A percentile compares a stretch with the other conserved stretches of the same genome.
Evolutionary conservation across 2,329 filamentous ascomycete genomes (phyloP).

Genomic region (Epichloe bromicola): DNA sequence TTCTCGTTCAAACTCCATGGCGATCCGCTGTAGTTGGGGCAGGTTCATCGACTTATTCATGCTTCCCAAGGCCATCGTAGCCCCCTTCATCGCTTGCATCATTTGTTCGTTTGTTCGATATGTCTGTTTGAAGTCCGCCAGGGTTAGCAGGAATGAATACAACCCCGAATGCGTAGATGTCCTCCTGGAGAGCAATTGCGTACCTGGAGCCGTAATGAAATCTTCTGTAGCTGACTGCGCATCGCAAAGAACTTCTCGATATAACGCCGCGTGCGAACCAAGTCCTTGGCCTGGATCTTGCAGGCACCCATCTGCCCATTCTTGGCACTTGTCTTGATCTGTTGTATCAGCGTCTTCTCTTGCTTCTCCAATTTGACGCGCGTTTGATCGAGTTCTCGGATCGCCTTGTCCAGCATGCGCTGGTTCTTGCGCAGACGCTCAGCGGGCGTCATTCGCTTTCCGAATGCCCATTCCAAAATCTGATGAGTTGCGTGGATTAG

Average conservation of each 20-base stretch:
- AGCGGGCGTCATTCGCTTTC: slow-evolving; percentile 96
- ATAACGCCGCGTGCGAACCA: slow-evolving; percentile 85
- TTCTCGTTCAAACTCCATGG: slow-evolving; percentile 97
- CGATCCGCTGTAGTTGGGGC: slow-evolving; percentile 85
- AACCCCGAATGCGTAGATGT: not conserved
- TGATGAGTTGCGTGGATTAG: slow-evolving; percentile 24
- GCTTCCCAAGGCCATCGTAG: slow-evolving; percentile 79
- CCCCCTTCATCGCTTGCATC: slow-evolving; percentile 99
- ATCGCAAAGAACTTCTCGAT: slow-evolving; percentile 98
- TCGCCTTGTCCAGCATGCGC: slow-evolving; percentile 90
- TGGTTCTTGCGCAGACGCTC: slow-evolving; percentile 89
- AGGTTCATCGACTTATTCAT: slow-evolving; percentile 99
- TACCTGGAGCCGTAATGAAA: slow-evolving; percentile 88
- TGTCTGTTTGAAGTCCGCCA: slow-evolving; percentile 42
- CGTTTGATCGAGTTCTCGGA: slow-evolving; percentile 90
- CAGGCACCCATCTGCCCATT: slow-evolving; percentile 97
- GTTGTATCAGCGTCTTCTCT: slow-evolving; percentile 89
- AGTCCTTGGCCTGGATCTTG: slow-evolving; percentile 95
- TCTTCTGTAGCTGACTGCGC: slow-evolving; percentile 92
- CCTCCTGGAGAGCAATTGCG: not conserved
- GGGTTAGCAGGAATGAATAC: slow-evolving; percentile 6
- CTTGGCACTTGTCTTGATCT: slow-evolving; percentile 98
- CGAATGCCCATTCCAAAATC: slow-evolving; percentile 98
- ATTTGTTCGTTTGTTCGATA: slow-evolving; percentile 98
- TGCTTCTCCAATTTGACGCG: slow-evolving; percentile 94